Conservation (phyloP, 352 stramenopile genomes). For the Globisporangium recalcitrans region DNA sequence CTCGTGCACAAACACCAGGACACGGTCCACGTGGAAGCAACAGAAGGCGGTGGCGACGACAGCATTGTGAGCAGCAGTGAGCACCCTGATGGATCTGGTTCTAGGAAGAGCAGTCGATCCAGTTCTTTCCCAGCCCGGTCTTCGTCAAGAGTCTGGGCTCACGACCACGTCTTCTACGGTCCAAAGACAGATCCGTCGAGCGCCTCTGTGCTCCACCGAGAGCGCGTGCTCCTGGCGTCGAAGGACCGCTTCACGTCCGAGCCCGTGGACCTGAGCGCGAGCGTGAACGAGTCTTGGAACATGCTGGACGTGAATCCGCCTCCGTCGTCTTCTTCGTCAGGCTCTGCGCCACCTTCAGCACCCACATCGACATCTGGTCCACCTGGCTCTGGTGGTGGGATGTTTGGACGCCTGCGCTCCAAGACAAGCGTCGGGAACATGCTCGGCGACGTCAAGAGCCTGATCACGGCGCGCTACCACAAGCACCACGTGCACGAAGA, state of each 20-base stretch:
- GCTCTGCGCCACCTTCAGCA: neutral
- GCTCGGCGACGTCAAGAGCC: constrained; percentile 57
- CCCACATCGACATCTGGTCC: neutral
- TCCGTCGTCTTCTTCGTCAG: neutral
- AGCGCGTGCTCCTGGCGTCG: constrained; percentile 25
- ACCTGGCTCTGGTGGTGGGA: constrained; percentile 22
- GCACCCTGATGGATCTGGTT: neutral
- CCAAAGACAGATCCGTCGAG: constrained; percentile 57
- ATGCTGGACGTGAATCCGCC: constrained; percentile 32
- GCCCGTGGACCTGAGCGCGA: constrained; percentile 54
- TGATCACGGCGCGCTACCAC: constrained; percentile 41
- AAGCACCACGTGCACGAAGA: constrained; percentile 74
- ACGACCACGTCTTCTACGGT: constrained; percentile 61
- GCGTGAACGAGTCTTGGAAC: constrained; percentile 48
- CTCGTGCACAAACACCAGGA: constrained; percentile 57
- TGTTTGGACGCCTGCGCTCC: constrained; percentile 45
- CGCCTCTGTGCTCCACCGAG: constrained; percentile 51
- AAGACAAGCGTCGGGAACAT: constrained; percentile 44
- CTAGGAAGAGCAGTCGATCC: constrained; percentile 10
- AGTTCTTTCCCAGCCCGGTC: neutral
- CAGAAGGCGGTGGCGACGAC: constrained; percentile 6
- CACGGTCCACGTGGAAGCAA: constrained; percentile 44
- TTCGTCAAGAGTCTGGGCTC: constrained; percentile 33
- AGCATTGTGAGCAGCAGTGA: neutral
- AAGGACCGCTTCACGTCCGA: constrained; percentile 57